phyloP scores from a whole-genome alignment of 495 filamentous ascomycete species.

The Xylaria bambusicola region DNA sequence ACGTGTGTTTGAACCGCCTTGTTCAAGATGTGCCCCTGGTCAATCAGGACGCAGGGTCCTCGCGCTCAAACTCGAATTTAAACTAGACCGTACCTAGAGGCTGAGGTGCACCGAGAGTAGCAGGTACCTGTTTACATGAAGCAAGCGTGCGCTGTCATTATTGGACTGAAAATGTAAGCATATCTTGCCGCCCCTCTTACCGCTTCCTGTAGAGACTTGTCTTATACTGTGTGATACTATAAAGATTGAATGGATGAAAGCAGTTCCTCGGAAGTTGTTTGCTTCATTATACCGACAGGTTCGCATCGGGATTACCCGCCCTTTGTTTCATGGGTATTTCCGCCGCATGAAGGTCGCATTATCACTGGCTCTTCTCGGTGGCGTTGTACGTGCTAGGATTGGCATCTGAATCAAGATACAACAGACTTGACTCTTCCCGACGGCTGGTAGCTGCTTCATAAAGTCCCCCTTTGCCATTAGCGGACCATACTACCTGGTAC shows the following conservation, averaged over 20 bases:
- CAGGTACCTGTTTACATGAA: too few species aligned
- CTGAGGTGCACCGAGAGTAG: too few species aligned
- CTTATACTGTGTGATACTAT: neutral
- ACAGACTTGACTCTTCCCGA: neutral
- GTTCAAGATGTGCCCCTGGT: too few species aligned
- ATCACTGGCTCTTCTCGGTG: neutral
- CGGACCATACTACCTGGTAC: too few species aligned
- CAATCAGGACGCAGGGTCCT: too few species aligned
- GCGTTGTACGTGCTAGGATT: neutral
- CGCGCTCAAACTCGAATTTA: too few species aligned
- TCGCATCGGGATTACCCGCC: constrained; percentile 13
- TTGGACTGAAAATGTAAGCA: neutral
- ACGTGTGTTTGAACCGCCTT: too few species aligned
- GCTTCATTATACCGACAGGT: neutral
- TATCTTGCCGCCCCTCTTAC: neutral
- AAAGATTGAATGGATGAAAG: neutral
- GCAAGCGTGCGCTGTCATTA: too few species aligned
- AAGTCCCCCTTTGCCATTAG: neutral
- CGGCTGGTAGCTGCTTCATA: neutral
- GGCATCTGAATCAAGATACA: neutral
- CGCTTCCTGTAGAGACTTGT: neutral
- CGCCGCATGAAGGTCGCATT: neutral
- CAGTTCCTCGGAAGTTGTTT: neutral
- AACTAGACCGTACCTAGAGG: too few species aligned
- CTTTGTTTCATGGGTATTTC: neutral